These are phyloP conservation scores for Trichoderma harzianum DNA, from an alignment of 2,329 filamentous ascomycete genomes.

Conservation along the genomic window DNA sequence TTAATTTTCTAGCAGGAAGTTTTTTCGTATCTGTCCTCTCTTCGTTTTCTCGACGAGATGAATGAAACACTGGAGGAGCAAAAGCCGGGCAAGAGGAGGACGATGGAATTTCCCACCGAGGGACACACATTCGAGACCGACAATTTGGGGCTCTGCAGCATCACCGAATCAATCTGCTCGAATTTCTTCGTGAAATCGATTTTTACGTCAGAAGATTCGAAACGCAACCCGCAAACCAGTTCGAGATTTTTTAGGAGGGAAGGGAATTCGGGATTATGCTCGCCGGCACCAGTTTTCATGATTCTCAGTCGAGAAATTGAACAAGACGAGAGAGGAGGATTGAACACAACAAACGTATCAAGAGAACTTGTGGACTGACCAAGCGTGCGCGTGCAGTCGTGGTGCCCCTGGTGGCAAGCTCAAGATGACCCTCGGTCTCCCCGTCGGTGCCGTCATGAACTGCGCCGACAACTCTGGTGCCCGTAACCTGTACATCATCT, in stretches of 20 bases:
- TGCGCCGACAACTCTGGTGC: slow-evolving; percentile 99
- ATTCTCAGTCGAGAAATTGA: not conserved
- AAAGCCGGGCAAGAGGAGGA: slow-evolving; percentile 24
- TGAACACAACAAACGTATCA: not conserved
- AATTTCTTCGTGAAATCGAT: not conserved
- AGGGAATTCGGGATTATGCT: not conserved
- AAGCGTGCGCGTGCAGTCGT: slow-evolving; percentile 50
- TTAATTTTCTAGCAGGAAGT: slow-evolving; percentile 15
- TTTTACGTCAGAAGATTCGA: not conserved
- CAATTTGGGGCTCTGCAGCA: not conserved
- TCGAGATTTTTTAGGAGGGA: not conserved
- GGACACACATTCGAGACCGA: not conserved
- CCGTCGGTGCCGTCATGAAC: slow-evolving; percentile 99
- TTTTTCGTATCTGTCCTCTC: not conserved
- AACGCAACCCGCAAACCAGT: not conserved
- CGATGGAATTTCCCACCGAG: not conserved
- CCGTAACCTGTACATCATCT: slow-evolving; percentile 99
- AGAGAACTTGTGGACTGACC: slow-evolving; percentile 32
- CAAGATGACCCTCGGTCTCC: slow-evolving; percentile 99
- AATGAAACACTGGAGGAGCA: not conserved
- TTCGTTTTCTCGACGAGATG: not conserved
- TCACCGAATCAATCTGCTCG: not conserved
- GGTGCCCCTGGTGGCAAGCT: slow-evolving; percentile 99
- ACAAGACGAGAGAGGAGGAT: not conserved
- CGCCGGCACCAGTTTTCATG: slow-evolving; percentile 1